These are phyloP conservation scores for Calocybe gangraenosa DNA, from an alignment of 768 basidiomycete genomes.

Conservation along the genomic window DNA sequence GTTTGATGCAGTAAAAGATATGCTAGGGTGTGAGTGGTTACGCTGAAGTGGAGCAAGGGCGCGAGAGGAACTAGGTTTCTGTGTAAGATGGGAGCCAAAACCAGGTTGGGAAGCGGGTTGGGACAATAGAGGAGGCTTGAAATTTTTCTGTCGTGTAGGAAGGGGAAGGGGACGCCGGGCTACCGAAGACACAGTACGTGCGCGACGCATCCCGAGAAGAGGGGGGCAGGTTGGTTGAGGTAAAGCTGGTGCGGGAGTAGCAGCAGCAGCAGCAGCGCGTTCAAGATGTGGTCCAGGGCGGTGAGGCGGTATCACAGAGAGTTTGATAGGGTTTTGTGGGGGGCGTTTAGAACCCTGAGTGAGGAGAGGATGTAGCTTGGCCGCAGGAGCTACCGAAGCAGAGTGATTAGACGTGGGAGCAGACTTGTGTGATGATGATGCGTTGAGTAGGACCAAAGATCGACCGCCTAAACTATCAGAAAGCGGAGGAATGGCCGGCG, in stretches of 20 bases:
- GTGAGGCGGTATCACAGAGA: constrained; percentile 4
- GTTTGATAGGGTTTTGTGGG: constrained; percentile 3
- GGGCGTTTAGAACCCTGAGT: constrained; percentile 10
- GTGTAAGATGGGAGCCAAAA: neutral
- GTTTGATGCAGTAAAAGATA: too few species aligned
- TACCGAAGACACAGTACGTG: constrained; percentile 18
- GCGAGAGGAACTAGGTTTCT: neutral
- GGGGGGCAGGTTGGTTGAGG: constrained; percentile 25
- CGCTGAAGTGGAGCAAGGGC: neutral
- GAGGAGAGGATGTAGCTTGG: constrained; percentile 16
- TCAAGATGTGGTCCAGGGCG: neutral
- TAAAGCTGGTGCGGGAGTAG: constrained; percentile 11
- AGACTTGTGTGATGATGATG: neutral
- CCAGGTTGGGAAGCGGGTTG: constrained; percentile 15
- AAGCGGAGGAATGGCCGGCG: neutral
- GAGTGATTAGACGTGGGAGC: neutral
- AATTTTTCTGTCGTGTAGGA: constrained; percentile 28
- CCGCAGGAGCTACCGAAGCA: constrained; percentile 4
- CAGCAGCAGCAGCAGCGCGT: neutral
- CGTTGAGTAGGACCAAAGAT: neutral
- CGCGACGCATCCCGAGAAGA: constrained; percentile 36
- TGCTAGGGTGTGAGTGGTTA: neutral
- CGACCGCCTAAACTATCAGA: neutral
- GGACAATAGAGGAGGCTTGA: constrained; percentile 29
- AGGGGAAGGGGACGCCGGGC: constrained; percentile 11